Percentiles rank a stretch among this genome's conserved stretches.
These are phyloP conservation scores for Cercospora zeina DNA, from an alignment of 2,329 filamentous ascomycete species.

Conservation along the genomic window DNA sequence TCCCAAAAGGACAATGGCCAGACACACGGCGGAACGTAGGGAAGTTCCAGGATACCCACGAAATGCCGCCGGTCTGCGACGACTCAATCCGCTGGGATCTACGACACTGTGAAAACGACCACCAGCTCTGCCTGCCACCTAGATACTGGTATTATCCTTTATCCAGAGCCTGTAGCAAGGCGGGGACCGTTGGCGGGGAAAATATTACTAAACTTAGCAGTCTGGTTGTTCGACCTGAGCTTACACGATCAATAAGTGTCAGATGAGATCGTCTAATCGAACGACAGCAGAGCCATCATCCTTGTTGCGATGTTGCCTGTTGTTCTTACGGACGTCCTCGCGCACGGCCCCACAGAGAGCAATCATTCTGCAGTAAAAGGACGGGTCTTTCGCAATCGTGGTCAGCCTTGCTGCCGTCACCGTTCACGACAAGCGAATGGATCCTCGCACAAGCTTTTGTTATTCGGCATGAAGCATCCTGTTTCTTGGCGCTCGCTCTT, in stretches of 20 bases:
- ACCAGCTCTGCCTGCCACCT: neutral
- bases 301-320: neutral
- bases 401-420: neutral
- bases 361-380: neutral
- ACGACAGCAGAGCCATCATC: neutral
- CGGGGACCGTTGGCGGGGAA: neutral
- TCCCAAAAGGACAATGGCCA: neutral
- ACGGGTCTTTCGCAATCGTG: neutral
- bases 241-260: neutral
- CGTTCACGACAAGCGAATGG: neutral
- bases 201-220: neutral
- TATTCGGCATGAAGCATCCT: neutral
- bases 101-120: neutral
- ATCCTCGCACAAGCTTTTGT: neutral
- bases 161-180: neutral
- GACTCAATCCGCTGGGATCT: neutral
- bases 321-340: too few species aligned
- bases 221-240: neutral
- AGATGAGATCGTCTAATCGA: constrained; percentile 2
- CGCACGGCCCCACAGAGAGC: neutral
- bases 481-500: neutral
- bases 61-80: neutral
- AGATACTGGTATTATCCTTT: neutral
- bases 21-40: neutral
- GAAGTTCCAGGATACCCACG: neutral